phyloP scores from a whole-genome alignment of 2,329 filamentous ascomycete genomes.

The Cercospora sp. region DNA sequence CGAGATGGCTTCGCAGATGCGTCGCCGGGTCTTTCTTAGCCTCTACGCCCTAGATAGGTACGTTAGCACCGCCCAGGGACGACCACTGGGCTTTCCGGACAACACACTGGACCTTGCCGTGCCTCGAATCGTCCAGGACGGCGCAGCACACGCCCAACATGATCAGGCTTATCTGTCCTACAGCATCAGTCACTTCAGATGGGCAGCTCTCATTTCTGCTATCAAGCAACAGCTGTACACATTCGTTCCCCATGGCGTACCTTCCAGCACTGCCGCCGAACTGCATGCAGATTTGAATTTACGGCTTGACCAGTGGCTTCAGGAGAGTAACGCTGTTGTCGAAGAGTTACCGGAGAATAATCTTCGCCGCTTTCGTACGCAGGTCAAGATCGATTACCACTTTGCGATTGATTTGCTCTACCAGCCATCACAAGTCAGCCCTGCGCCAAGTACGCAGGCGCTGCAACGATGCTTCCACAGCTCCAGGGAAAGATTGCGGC shows the following conservation, averaged over 20 bases:
- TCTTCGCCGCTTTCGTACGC: neutral
- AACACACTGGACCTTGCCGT: constrained; percentile 11
- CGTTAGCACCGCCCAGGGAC: constrained; percentile 10
- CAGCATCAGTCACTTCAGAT: constrained; percentile 9
- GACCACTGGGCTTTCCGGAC: constrained; percentile 16
- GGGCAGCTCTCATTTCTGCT: constrained; percentile 9
- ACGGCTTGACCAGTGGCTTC: neutral
- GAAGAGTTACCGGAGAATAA: neutral
- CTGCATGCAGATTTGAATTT: neutral
- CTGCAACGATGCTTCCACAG: neutral
- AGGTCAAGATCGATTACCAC: constrained; percentile 1
- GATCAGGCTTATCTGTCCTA: constrained; percentile 12
- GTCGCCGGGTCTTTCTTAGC: constrained; percentile 4
- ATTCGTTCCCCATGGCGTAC: neutral
- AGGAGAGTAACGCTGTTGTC: neutral
- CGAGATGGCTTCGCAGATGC: neutral
- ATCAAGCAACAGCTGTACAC: constrained; percentile 14
- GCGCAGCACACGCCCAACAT: neutral
- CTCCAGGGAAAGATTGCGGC: neutral
- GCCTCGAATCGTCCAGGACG: neutral
- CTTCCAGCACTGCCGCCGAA: neutral
- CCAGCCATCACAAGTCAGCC: constrained; percentile 5
- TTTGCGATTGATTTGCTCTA: constrained; percentile 10
- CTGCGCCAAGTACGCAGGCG: neutral
- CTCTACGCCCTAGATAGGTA: constrained; percentile 12